Percentiles rank a stretch among this genome's conserved stretches.
phyloP scores from a whole-genome alignment of 2,329 filamentous ascomycete species.

The Xylariales sp. region DNA sequence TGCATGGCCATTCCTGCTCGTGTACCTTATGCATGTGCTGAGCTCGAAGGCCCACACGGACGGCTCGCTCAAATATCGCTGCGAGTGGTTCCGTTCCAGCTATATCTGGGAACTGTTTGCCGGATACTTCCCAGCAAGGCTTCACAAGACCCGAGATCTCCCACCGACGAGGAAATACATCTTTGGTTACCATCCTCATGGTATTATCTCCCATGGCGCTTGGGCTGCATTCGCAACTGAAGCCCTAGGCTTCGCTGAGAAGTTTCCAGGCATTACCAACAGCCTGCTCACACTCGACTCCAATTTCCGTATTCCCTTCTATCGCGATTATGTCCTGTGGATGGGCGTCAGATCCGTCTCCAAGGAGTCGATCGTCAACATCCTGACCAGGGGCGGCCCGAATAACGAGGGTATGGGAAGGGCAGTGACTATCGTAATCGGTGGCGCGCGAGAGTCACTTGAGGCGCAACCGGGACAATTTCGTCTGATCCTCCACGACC shows the following conservation, averaged over 20 bases:
- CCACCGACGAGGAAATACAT: conserved; percentile 86
- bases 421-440: conserved; percentile 94
- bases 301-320: conserved; percentile 91
- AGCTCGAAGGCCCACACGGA: conserved; percentile 74
- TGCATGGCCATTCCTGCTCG: conserved; percentile 73
- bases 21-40: conserved; percentile 80
- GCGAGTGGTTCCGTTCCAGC: conserved; percentile 66
- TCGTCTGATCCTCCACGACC: conserved; percentile 72
- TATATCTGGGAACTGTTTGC: conserved; percentile 85
- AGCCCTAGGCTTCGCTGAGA: conserved; percentile 75
- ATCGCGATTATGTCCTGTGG: conserved; percentile 87
- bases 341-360: conserved; percentile 88
- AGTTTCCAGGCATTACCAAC: conserved; percentile 95
- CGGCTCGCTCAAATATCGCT: conserved; percentile 70
- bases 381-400: conserved; percentile 72
- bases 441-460: conserved; percentile 86
- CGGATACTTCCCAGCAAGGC: conserved; percentile 82
- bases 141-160: conserved; percentile 80
- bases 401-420: conserved; percentile 84
- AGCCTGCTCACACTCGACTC: conserved; percentile 89
- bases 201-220: conserved; percentile 95
- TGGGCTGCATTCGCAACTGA: conserved; percentile 90
- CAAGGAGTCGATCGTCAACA: conserved; percentile 85
- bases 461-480: conserved; percentile 77
- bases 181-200: conserved; percentile 94